Conservation (phyloP, 2,329 filamentous ascomycete genomes). For the Ophiostoma tasmaniense region DNA sequence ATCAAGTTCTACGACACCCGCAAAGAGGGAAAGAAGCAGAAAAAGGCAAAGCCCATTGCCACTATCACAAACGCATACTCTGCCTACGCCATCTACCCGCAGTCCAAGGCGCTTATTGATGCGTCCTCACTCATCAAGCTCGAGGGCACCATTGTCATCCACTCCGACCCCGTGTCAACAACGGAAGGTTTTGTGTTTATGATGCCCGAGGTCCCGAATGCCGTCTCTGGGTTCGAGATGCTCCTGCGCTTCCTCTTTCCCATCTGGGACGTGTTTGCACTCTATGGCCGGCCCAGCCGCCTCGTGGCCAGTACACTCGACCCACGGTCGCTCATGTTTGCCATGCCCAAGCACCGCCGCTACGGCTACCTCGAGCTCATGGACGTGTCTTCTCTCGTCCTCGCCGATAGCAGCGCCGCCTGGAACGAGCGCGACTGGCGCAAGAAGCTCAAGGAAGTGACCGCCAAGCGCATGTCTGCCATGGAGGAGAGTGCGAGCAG, state of each 20-base stretch:
- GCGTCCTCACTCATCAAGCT: constrained; percentile 91
- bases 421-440: constrained; percentile 91
- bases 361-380: constrained; percentile 87
- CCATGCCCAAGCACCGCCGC: constrained; percentile 79
- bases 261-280: constrained; percentile 80
- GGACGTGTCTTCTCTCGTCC: constrained; percentile 74
- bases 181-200: constrained; percentile 95
- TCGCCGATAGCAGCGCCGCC: constrained; percentile 61
- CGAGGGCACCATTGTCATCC: constrained; percentile 82
- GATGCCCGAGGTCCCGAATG: constrained; percentile 92
- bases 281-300: constrained; percentile 83
- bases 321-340: constrained; percentile 90
- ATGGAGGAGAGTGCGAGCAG: constrained; percentile 41
- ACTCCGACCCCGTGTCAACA: constrained; percentile 65
- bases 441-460: constrained; percentile 78
- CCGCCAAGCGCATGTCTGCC: constrained; percentile 65
- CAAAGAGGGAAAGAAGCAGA: constrained; percentile 70
- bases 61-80: constrained; percentile 86
- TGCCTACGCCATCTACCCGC: constrained; percentile 91
- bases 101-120: constrained; percentile 87
- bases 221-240: constrained; percentile 89
- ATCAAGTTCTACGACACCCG: constrained; percentile 91
- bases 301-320: constrained; percentile 83
- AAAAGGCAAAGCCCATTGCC: constrained; percentile 83
- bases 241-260: constrained; percentile 89